A percentile compares a stretch with the other conserved stretches of the same genome.
phyloP scores from a whole-genome alignment of 1,284 basidiomycete genomes.

The Rhizopogon hawkerae region DNA sequence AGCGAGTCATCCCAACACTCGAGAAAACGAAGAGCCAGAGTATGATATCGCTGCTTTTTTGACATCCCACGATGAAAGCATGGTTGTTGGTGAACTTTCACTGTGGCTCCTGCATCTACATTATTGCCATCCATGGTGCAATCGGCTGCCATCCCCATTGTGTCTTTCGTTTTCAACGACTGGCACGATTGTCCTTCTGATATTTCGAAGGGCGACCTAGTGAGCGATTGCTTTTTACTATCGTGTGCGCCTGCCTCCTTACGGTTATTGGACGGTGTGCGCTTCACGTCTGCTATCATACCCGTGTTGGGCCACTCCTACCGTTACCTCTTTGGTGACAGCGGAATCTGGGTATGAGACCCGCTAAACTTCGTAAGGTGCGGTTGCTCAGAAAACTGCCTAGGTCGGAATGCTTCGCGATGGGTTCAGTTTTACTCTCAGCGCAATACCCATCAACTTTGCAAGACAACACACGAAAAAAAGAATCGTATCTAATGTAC shows the following conservation, averaged over 20 bases:
- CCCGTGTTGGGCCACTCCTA: too few species aligned
- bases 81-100: background rate
- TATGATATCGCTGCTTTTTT: background rate
- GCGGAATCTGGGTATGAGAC: too few species aligned
- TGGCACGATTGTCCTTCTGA: constrained; percentile 1
- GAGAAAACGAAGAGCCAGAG: background rate
- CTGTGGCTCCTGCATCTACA: background rate
- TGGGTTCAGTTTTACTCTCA: background rate
- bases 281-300: too few species aligned
- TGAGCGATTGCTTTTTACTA: too few species aligned
- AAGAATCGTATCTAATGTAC: background rate
- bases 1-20: background rate
- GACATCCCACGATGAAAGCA: background rate
- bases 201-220: background rate
- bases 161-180: background rate
- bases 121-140: background rate
- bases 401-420: background rate
- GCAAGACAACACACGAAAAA: background rate
- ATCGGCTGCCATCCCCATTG: background rate
- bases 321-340: too few species aligned
- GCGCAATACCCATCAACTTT: too few species aligned
- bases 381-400: background rate
- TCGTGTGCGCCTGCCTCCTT: too few species aligned
- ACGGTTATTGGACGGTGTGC: too few species aligned
- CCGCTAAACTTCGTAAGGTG: too few species aligned